Evolutionary conservation across 148 eudicot genomes (phyloP).

Genomic region (Vaccinium macrocarpon): DNA sequence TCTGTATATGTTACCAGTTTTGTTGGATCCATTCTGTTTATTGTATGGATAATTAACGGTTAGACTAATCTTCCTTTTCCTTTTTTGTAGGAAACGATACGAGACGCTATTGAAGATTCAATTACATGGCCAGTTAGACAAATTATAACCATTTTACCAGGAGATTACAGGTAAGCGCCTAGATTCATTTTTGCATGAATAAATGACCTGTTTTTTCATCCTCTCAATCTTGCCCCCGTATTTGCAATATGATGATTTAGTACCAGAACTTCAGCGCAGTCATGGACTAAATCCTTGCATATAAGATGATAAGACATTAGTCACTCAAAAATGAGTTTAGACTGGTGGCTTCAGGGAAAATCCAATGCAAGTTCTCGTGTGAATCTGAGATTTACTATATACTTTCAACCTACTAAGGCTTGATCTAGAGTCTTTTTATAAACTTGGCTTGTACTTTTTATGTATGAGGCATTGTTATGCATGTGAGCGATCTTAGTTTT

Average conservation of each 20-base stretch:
- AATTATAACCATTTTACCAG: constrained; percentile 77
- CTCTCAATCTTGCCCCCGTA: background rate
- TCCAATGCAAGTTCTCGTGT: background rate
- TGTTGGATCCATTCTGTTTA: background rate
- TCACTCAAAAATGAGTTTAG: background rate
- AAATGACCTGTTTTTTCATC: background rate
- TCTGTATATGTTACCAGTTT: background rate
- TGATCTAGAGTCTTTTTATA: background rate
- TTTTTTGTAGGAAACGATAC: constrained; percentile 58
- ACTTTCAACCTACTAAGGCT: background rate
- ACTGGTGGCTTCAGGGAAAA: background rate
- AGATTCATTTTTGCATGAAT: background rate
- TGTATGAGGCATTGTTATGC: background rate
- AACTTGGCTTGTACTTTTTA: background rate
- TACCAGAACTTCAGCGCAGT: background rate
- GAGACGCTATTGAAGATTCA: constrained; percentile 91
- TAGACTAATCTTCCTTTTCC: background rate
- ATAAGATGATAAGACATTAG: background rate
- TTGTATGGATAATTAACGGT: background rate
- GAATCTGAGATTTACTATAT: background rate
- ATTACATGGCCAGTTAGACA: constrained; percentile 87
- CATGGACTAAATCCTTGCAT: background rate
- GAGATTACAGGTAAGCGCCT: constrained; percentile 65
- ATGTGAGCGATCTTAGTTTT: background rate
- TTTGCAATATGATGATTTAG: background rate